Evolutionary conservation across 768 basidiomycete genomes (phyloP), one percentile per base, ranked within the genome.

Genomic region (Podaxis sp.): DNA sequence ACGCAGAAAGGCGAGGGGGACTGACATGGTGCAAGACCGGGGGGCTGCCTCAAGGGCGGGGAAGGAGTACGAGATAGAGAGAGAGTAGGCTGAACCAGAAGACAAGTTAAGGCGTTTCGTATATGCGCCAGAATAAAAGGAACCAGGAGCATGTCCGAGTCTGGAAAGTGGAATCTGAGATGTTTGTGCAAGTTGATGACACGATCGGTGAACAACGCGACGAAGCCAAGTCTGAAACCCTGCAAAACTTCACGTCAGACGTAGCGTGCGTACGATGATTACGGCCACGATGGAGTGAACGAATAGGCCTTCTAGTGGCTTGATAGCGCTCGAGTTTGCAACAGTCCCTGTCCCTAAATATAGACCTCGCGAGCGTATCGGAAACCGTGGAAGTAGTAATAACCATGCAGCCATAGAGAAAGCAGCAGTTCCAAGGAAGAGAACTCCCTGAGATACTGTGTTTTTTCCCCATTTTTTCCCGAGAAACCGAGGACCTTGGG

Each of bases 1-100:
- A 63, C 69, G 66, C 40, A 81, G 68, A 61, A 76, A 76, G 15
- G 74, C 65, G 44, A 77, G 71, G 42, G 76, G 77, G 22, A 75
- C 67, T 19, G 70, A 64, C 75, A 77, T 77, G 55, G 66, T 52
- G 39, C 51, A 44, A 40, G 39, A 61, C 52, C 59, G 44, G 17
- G 61, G 15, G 9, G 52, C 22, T 12, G 19, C 28, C 53, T 40
- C 15, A 24, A n/a, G 24, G 11, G 48, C 19, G 36, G 55, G 53
- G 33, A 24, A 38, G 42, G 19, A 15, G 44, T 38, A 56, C 9
- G 4, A 19, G n/a, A 9, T 42, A 11, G 19, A 42, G 26, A 26
- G 53, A n/a, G 17, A 13, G 36, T 42, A 48, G 55, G 61, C 17
- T 52, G 38, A 51, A 57, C 46, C 55, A 63, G 52, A 63, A 55